Evolutionary conservation across 1,284 basidiomycete genomes (phyloP).

Genomic region (Trametes pubescens): DNA sequence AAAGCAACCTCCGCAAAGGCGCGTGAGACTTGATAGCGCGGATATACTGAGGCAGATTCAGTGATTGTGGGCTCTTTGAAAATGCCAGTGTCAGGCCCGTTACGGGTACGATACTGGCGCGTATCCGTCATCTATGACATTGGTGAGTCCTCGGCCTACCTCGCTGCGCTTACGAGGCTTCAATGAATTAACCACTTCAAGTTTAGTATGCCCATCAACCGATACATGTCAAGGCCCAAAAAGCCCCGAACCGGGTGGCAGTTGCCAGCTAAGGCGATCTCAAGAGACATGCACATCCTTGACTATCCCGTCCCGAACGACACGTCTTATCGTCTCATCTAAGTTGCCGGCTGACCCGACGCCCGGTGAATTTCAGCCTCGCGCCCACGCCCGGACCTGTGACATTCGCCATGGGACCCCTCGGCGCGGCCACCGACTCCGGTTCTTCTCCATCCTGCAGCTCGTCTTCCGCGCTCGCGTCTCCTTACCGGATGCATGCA

Average conservation of each 20-base stretch:
- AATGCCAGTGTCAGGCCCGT: too few species aligned
- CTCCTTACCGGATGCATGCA: neutral
- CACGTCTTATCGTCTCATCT: neutral
- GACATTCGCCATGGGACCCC: constrained; percentile 2
- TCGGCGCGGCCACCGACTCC: neutral
- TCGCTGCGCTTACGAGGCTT: too few species aligned
- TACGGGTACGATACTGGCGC: too few species aligned
- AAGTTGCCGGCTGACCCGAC: constrained; percentile 3
- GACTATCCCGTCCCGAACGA: neutral
- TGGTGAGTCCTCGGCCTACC: too few species aligned
- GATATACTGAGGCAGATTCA: too few species aligned
- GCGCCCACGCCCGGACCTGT: constrained; percentile 1
- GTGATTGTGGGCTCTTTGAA: too few species aligned
- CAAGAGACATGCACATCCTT: neutral
- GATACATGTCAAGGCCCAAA: neutral
- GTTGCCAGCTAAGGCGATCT: neutral
- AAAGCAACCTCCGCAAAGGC: too few species aligned
- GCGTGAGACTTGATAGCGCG: too few species aligned
- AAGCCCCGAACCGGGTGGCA: neutral
- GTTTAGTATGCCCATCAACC: neutral
- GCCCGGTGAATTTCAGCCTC: constrained; percentile 5
- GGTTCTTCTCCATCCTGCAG: neutral
- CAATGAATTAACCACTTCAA: too few species aligned
- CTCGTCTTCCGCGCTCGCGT: neutral
- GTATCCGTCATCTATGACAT: too few species aligned